Base-by-base conservation (phyloP, 805 yeast genomes). In the Lipomyces sp. region DNA sequence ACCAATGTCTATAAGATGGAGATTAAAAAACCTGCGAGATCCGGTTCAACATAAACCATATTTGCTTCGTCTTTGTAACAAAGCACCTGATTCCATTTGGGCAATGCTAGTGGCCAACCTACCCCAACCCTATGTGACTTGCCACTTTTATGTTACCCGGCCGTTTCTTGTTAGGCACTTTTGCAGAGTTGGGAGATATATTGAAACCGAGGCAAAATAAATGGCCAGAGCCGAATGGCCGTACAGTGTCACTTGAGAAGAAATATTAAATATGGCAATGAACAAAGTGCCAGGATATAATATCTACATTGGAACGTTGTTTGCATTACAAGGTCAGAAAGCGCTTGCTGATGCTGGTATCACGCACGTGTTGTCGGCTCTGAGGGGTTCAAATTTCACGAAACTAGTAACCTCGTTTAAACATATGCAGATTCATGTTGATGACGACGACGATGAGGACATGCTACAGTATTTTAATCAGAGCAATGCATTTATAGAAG, bases 301-400 rank as follows among this genome's bases (percentile, higher is more conserved):
- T 7, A 83, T 94, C 1, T 90, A 87, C 77, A 77, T 94, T 15
- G 92, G 97, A 3, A 86, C 95, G 0, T 80, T 88, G 29, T 85
- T 84, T 60, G 90, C 97, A 0, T 78, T 92, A 30, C 78, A 83
- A 15, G 82, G 85, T 2, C 83, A 79, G 53, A 77, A 81, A 13
- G 86, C 89, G 54, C 77, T 90, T 54, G 78, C 77, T 37, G 79
- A 80, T 30, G 80, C 84, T 71, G 83, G 85, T 8, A 87, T 95
- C 54, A 84, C 91, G 0, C 91, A 89, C 74, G 85, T 95, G 10
- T 76, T 94, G 30, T 88, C 97, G 0, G 83, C 88, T 0, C 78
- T 92, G 29, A 85, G 86, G 57, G 92, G 91, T 13, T 82, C 81
- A 11, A 79, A 90, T 11, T 89, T 93, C 2, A 77, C 79, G 4